These are phyloP conservation scores for Globisporangium solare DNA, from an alignment of 352 stramenopile species.

Conservation along the genomic window DNA sequence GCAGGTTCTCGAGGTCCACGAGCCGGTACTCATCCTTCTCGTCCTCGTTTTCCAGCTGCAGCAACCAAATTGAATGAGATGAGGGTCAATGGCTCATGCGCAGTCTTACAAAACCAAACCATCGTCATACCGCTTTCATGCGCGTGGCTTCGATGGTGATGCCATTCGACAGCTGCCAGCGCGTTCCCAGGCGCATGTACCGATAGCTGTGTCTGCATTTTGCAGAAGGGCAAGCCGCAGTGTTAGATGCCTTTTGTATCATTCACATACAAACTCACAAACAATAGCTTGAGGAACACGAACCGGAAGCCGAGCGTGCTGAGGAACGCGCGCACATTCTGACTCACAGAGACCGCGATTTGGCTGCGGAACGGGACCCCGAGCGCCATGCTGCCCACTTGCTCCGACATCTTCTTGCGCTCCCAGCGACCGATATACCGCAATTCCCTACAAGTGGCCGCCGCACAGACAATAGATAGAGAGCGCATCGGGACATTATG, in stretches of 20 bases:
- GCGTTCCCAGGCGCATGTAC: slow-evolving; percentile 78
- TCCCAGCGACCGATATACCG: slow-evolving; percentile 83
- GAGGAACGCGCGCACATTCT: slow-evolving; percentile 77
- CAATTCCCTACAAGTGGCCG: slow-evolving; percentile 43
- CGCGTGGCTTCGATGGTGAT: slow-evolving; percentile 81
- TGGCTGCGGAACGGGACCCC: slow-evolving; percentile 80
- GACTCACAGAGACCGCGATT: slow-evolving; percentile 75
- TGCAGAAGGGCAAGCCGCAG: neutral
- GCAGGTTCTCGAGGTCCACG: slow-evolving; percentile 77
- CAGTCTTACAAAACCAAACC: neutral
- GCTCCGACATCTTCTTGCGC: slow-evolving; percentile 83
- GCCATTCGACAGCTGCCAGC: slow-evolving; percentile 80
- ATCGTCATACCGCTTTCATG: slow-evolving; percentile 70
- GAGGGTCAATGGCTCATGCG: neutral
- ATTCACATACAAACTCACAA: slow-evolving; percentile 1
- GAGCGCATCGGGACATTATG: no score
- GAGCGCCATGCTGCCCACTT: slow-evolving; percentile 48
- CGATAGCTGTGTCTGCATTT: slow-evolving; percentile 66
- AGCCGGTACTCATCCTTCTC: slow-evolving; percentile 82
- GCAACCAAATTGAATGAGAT: neutral
- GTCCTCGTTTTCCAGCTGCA: slow-evolving; percentile 72
- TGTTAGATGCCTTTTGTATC: slow-evolving; percentile 1
- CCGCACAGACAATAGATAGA: neutral
- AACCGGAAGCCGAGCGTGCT: slow-evolving; percentile 76
- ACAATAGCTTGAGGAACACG: neutral